phyloP scores from a whole-genome alignment of 2,329 filamentous ascomycete genomes.

The Knufia petricola region DNA sequence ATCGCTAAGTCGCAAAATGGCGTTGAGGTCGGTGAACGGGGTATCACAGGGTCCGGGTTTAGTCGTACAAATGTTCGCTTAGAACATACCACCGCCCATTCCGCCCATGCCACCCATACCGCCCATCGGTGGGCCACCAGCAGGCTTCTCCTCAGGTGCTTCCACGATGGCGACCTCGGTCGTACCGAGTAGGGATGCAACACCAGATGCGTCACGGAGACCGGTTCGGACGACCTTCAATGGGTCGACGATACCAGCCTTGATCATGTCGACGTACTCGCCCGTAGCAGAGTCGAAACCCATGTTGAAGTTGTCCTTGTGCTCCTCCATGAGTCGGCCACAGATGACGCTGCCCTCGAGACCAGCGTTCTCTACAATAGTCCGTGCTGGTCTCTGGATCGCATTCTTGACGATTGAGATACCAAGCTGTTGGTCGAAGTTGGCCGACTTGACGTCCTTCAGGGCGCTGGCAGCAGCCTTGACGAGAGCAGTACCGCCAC shows the following conservation, averaged over 20 bases:
- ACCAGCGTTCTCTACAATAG: constrained; percentile 95
- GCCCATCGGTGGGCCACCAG: constrained; percentile 43
- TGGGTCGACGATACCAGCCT: constrained; percentile 91
- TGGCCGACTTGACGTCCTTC: constrained; percentile 69
- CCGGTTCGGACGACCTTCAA: constrained; percentile 99
- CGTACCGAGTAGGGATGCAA: constrained; percentile 91
- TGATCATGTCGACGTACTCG: constrained; percentile 98
- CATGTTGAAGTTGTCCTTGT: constrained; percentile 87
- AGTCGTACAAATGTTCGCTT: no score
- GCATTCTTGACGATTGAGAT: constrained; percentile 96
- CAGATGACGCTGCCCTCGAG: constrained; percentile 92
- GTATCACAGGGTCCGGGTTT: constrained; percentile 1
- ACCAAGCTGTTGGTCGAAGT: constrained; percentile 99
- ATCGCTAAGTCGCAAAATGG: constrained; percentile 10
- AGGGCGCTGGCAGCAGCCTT: constrained; percentile 92
- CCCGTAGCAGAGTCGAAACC: constrained; percentile 94
- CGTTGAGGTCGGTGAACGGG: not conserved
- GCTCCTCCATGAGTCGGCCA: constrained; percentile 96
- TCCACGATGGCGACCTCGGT: constrained; percentile 98
- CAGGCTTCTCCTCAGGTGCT: constrained; percentile 80
- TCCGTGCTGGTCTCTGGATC: constrained; percentile 88
- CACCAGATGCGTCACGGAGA: constrained; percentile 86
- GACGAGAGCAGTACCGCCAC: constrained; percentile 94
- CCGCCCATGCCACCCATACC: no score
- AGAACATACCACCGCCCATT: constrained; percentile 61